Evolutionary conservation across 202 grass and related monocot species (phyloP), one percentile per base, ranked within the genome.

Genomic region (Schoenoplectus tabernaemontani): DNA sequence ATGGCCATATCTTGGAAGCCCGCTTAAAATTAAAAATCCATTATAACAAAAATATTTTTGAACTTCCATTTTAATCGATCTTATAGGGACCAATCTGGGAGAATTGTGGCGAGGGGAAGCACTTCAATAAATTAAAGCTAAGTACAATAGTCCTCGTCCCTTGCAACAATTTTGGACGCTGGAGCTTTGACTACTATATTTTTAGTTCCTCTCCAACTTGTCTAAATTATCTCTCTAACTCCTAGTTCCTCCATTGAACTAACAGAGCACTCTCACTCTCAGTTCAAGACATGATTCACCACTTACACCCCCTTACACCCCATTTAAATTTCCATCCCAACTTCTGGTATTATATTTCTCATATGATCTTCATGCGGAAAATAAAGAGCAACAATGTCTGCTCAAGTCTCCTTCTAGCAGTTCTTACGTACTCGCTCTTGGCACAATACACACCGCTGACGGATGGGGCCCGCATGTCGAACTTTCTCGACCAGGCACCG

Each of bases 381-480:
- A 2, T 36, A 51, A 32, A 36, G n/a, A 24, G 13, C 24, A 74
- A n/a, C 23, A 57, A 79, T 74, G 78, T 90, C 42, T 69, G 54
- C 17, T 33, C 81, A 37, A 82, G 78, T 58, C 74, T 93, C 56
- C 72, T 88, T 81, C 22, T 93, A 64, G 75, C 64, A 51, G 76
- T 85, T 44, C 88, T 91, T 43, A 11, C 88, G 12, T 65, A 87
- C n/a, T 76, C 77, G 4, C 82, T 87, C 47, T 69, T 93, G 78
- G 64, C 90, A 51, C 75, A 78, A 38, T 83, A 79, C 24, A 84
- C 82, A 7, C 58, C 84, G 37, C 53, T 87, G 76, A 15, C 83
- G 57, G 86, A 91, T 59, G 91, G 84, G 1, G 78, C 88, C 64
- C 91, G 91, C 53, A 57, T 71, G 60, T 88, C 88, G 58, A 32